Base-by-base conservation (phyloP, 805 yeast species). In the Torulaspora microellipsoides region DNA sequence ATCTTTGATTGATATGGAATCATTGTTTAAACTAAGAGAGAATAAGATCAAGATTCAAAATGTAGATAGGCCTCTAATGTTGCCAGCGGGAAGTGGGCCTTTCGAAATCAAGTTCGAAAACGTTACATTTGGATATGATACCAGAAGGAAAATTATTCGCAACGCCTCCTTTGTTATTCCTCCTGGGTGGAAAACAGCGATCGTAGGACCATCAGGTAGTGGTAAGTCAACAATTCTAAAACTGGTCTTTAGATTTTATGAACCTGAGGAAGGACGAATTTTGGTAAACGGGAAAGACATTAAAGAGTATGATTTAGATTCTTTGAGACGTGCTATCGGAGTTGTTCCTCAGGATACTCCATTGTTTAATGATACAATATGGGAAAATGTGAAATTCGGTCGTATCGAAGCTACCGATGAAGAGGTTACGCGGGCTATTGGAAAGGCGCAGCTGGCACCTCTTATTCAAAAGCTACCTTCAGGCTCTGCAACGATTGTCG, bases 321-420 rank as follows among this genome's bases (percentile, higher is more conserved):
- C 90, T 10, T 68, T 93, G 40, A 73, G 99, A 52, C 68, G 64
- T 42, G 70, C 78, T 8, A 76, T 91, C 47, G 98, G 97, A 34
- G 95, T 91, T 15, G 99, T 91, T 2, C 99, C 99, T 1, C 99
- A 91, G 64, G 99, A 91, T 52, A 91, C 98, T 1, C 99, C 99
- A 5, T 69, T 91, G 37, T 91, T 91, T 70, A 91, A 91, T 63
- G 96, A 90, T 48, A 76, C 95, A 0, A 87, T 91, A 36, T 64
- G 81, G 62, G 95, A 91, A 60, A 91, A 91, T 56, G 81, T 91
- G 34, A 73, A 91, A 45, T 91, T 88, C 66, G 99, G 98, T 20
- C 71, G 85, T 25, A 69, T 90, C 38, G 66, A 72, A 15, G 86
- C 98, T 0, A 65, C 78, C 0, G 86, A 86, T 53, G 83, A 74